A percentile compares a stretch with the other conserved stretches of the same genome.
phyloP scores from a whole-genome alignment of 768 basidiomycete genomes.

The Tephrocybe sp. region DNA sequence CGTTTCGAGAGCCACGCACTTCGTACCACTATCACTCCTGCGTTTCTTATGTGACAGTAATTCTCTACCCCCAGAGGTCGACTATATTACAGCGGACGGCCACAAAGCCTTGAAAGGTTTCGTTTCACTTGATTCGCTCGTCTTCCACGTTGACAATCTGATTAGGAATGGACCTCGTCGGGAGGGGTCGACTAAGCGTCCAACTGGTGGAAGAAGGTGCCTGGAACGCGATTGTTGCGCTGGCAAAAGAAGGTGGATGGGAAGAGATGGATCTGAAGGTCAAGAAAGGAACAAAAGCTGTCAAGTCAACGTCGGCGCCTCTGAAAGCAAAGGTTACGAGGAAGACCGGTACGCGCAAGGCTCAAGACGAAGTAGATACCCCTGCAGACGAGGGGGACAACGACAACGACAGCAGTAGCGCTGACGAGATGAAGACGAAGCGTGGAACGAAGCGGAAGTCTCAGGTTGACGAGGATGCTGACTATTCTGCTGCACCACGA shows the following conservation, averaged over 20 bases:
- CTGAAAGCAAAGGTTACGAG: conserved; percentile 17
- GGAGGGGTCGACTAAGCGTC: conserved; percentile 82
- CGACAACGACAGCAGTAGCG: conserved; percentile 10
- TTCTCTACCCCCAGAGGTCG: conserved; percentile 50
- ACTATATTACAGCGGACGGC: conserved; percentile 66
- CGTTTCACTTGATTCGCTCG: conserved; percentile 1
- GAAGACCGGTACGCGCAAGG: conserved; percentile 17
- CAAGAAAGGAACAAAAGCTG: conserved; percentile 26
- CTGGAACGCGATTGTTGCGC: conserved; percentile 56
- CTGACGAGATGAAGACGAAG: conserved; percentile 14
- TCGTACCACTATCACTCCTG: conserved; percentile 77
- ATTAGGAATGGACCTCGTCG: conserved; percentile 76
- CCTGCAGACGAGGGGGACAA: conserved; percentile 15
- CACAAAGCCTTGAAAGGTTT: conserved; percentile 64
- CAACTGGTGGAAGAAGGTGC: conserved; percentile 72
- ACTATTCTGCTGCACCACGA: conserved; percentile 2
- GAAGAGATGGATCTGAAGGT: conserved; percentile 46
- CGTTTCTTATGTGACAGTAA: conserved; percentile 54
- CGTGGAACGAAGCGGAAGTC: conserved; percentile 13
- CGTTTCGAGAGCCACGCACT: conserved; percentile 59
- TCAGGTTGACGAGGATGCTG: conserved; percentile 5
- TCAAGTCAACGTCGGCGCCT: conserved; percentile 18
- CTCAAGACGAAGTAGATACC: conserved; percentile 12
- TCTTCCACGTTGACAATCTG: background rate
- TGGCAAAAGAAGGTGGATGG: conserved; percentile 83